A percentile compares a stretch with the other conserved stretches of the same genome.
Evolutionary conservation across 805 yeast species (phyloP).

Genomic region (Saccharomyces eubayanus): DNA sequence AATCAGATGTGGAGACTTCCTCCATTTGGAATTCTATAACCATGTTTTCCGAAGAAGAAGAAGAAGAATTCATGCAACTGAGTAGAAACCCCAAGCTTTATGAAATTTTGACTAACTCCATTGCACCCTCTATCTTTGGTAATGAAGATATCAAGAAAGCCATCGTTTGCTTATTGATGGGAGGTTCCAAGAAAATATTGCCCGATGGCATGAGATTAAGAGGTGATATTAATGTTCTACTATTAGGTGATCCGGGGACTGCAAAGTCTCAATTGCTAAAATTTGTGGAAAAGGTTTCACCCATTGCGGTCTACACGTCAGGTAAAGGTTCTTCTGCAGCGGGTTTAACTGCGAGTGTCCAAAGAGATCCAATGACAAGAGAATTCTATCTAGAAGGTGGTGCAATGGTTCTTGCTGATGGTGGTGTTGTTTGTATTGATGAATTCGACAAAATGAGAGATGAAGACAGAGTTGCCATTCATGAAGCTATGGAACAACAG

Average conservation of each 20-base stretch:
- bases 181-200: slow-evolving; percentile 84
- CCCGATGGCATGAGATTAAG: slow-evolving; percentile 96
- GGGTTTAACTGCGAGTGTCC: slow-evolving; percentile 97
- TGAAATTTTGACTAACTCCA: slow-evolving; percentile 74
- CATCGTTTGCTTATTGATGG: slow-evolving; percentile 82
- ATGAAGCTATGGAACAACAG: slow-evolving; percentile 99
- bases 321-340: slow-evolving; percentile 99
- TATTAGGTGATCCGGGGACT: slow-evolving; percentile 98
- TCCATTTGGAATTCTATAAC: slow-evolving; percentile 40
- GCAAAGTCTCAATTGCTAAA: slow-evolving; percentile 94
- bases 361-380: slow-evolving; percentile 77
- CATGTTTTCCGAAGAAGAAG: slow-evolving; percentile 84
- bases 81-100: slow-evolving; percentile 80
- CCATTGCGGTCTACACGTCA: slow-evolving; percentile 91
- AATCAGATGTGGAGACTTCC: slow-evolving; percentile 69
- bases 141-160: slow-evolving; percentile 88
- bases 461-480: slow-evolving; percentile 97
- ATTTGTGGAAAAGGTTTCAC: slow-evolving; percentile 90
- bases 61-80: slow-evolving; percentile 75
- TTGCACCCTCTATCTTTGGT: slow-evolving; percentile 96
- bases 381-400: slow-evolving; percentile 98
- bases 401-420: slow-evolving; percentile 99
- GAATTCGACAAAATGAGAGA: slow-evolving; percentile 99
- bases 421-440: slow-evolving; percentile 98
- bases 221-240: slow-evolving; percentile 90